These are phyloP conservation scores for Nicotiana otophora DNA, from an alignment of 257 asterid genomes.

Conservation along the genomic window DNA sequence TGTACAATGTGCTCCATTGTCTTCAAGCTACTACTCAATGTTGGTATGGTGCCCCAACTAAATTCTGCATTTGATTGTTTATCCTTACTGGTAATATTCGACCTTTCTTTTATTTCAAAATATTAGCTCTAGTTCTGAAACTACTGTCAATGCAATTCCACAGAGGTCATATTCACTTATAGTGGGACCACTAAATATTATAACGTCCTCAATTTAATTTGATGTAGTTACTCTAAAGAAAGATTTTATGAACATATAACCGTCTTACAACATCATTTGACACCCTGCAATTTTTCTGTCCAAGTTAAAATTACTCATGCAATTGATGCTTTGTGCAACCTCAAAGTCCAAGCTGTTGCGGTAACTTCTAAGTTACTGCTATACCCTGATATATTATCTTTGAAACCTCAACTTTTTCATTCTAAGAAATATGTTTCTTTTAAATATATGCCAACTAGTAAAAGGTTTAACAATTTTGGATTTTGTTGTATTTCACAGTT, in stretches of 20 bases:
- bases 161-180: not conserved
- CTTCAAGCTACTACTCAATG: constrained; percentile 52
- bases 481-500: not conserved
- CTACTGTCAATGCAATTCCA: not conserved
- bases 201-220: not conserved
- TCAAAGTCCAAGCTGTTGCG: not conserved
- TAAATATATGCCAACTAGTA: not conserved
- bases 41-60: constrained; percentile 48
- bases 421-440: not conserved
- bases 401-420: not conserved
- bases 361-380: not conserved
- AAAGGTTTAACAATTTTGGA: not conserved
- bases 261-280: not conserved
- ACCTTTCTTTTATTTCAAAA: constrained; percentile 12
- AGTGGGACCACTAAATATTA: not conserved
- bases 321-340: not conserved
- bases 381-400: not conserved
- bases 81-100: not conserved
- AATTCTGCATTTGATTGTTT: not conserved
- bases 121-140: constrained; percentile 4
- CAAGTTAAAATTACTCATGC: not conserved
- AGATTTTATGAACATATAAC: not conserved
- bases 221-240: not conserved
- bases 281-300: not conserved
- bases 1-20: constrained; percentile 65